Conservation (phyloP, 768 basidiomycete genomes). For the Tylopilus subfusipes region DNA sequence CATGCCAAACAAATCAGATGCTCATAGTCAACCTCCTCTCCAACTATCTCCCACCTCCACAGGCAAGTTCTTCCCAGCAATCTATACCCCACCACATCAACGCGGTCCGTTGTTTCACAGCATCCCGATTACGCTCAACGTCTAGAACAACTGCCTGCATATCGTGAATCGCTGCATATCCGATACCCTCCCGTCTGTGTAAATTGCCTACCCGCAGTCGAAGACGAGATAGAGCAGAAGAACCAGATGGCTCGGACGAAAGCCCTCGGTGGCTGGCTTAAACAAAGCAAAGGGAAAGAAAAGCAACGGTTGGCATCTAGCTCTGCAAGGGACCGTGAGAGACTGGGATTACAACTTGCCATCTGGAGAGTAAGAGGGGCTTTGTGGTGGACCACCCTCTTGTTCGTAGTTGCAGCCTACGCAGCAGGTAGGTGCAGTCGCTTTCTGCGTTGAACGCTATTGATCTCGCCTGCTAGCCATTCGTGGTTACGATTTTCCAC, state of each 20-base stretch:
- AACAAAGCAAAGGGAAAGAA: conserved; percentile 62
- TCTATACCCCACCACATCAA: background rate
- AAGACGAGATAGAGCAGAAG: conserved; percentile 73
- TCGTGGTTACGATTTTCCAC: conserved; percentile 20
- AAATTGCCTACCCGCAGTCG: conserved; percentile 70
- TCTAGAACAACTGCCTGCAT: conserved; percentile 62
- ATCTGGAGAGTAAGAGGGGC: conserved; percentile 69
- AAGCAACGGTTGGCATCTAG: conserved; percentile 47
- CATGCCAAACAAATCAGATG: conserved; percentile 91
- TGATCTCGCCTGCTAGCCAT: conserved; percentile 19
- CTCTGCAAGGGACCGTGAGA: conserved; percentile 40
- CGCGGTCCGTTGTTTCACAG: conserved; percentile 37
- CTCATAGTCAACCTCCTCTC: conserved; percentile 82
- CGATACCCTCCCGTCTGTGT: conserved; percentile 89
- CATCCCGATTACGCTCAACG: conserved; percentile 68
- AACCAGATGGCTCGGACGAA: conserved; percentile 78
- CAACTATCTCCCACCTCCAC: conserved; percentile 80
- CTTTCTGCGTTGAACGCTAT: background rate
- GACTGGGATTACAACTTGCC: conserved; percentile 46
- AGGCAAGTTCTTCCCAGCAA: conserved; percentile 42
- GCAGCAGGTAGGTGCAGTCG: conserved; percentile 40
- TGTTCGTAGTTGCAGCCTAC: conserved; percentile 41
- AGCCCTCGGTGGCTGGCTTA: conserved; percentile 71
- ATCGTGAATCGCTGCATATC: conserved; percentile 66
- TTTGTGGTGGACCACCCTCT: conserved; percentile 56